phyloP scores from a whole-genome alignment of 768 basidiomycete species.

The Arthromyces matolae region DNA sequence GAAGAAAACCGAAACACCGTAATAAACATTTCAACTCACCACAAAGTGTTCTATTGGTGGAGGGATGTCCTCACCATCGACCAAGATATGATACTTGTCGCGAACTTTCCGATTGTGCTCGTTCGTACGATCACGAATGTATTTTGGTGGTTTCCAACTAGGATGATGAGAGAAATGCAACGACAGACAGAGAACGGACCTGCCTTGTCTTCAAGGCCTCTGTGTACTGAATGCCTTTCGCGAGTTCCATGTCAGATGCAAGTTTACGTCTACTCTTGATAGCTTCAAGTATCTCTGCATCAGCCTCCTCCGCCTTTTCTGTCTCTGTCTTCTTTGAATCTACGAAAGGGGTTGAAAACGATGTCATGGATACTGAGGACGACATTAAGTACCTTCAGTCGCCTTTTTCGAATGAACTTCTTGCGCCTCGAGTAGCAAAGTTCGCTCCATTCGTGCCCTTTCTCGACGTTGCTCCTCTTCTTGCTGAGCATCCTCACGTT shows the following conservation, averaged over 20 bases:
- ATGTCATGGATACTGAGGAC: not conserved
- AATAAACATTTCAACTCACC: conserved; percentile 37
- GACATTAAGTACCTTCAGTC: conserved; percentile 65
- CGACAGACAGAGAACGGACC: not conserved
- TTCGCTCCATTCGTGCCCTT: conserved; percentile 77
- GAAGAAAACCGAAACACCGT: conserved; percentile 6
- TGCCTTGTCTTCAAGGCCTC: conserved; percentile 83
- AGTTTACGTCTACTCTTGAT: conserved; percentile 89
- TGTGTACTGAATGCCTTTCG: conserved; percentile 88
- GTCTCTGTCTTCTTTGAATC: conserved; percentile 85
- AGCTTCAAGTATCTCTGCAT: conserved; percentile 88
- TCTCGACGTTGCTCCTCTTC: conserved; percentile 78
- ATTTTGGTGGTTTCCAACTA: conserved; percentile 88
- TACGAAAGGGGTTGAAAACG: conserved; percentile 14
- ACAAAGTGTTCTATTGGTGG: conserved; percentile 89
- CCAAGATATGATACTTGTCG: conserved; percentile 90
- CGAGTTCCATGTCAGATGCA: conserved; percentile 89
- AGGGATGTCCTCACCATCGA: conserved; percentile 92
- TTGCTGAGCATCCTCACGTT: conserved; percentile 68
- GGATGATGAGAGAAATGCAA: not conserved
- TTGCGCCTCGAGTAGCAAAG: conserved; percentile 88
- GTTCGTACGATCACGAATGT: conserved; percentile 66
- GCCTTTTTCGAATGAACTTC: conserved; percentile 87
- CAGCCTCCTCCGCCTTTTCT: conserved; percentile 85
- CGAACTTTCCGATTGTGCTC: conserved; percentile 73